Evolutionary conservation across 1,284 basidiomycete species (phyloP).

Genomic region (Ustilago tritici): DNA sequence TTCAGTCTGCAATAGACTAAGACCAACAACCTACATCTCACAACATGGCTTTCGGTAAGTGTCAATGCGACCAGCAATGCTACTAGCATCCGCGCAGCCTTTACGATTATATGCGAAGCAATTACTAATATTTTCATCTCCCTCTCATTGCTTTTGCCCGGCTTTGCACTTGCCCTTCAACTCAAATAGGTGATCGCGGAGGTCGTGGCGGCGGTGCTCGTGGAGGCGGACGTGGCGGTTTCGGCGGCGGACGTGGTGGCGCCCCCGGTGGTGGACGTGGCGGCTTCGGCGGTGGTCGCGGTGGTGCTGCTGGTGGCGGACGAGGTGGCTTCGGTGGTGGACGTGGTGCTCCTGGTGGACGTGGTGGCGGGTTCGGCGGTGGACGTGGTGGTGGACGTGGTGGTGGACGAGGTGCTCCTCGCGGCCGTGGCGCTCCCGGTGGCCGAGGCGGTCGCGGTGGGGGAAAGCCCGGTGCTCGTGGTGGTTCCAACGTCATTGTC

Average conservation of each 20-base stretch:
- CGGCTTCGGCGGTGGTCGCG: conserved; percentile 28
- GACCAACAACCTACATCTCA: conserved; percentile 12
- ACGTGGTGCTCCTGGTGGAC: conserved; percentile 58
- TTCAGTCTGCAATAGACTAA: conserved; percentile 34
- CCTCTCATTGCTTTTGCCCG: not conserved
- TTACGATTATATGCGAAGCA: not conserved
- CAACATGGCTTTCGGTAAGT: conserved; percentile 54
- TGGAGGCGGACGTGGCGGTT: conserved; percentile 57
- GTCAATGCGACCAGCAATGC: not conserved
- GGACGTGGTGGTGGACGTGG: conserved; percentile 49
- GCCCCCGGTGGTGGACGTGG: conserved; percentile 49
- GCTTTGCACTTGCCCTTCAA: not conserved
- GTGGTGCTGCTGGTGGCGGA: conserved; percentile 58
- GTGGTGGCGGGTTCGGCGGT: conserved; percentile 50
- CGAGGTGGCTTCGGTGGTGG: conserved; percentile 38
- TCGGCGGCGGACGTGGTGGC: conserved; percentile 52
- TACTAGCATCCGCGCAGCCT: not conserved
- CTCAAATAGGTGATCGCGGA: conserved; percentile 57
- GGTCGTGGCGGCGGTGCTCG: conserved; percentile 60
- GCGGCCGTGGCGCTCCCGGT: conserved; percentile 56
- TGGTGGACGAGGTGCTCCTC: conserved; percentile 50
- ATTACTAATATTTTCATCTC: conserved; percentile 15
- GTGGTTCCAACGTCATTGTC: conserved; percentile 82
- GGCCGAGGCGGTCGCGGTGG: conserved; percentile 66
- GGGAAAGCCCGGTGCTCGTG: conserved; percentile 70